Evolutionary conservation across 176 grass and related monocot genomes (phyloP), one percentile per base, ranked within the genome.

Genomic region (Phoenix roebelenii): DNA sequence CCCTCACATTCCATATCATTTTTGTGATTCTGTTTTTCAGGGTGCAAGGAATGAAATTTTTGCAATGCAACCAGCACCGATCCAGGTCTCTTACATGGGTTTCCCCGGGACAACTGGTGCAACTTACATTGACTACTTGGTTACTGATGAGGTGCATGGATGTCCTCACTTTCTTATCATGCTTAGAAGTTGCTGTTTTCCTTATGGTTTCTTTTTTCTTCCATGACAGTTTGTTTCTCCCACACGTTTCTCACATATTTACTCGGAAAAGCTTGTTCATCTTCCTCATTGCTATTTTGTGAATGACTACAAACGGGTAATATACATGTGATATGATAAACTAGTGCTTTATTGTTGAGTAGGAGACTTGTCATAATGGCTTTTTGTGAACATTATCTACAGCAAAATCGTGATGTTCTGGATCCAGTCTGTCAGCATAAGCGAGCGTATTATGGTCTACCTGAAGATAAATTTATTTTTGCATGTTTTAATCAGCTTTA

Each of bases 401-500:
- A 94, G 89, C 80, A 80, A 72, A 94, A 87, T 68, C 74, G 28
- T 64, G 80, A 94, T 78, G 85, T 86, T 49, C 70, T 94, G 49
- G 25, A 25, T 55, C 75, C 84, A 22, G 15, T 79, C 15, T 81
- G 80, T 23, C 80, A 61, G 51, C 89, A 94, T 66, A 85, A 88
- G 78, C 78, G 89, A 58, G 71, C 89, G 18, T 84, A 94, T 70
- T 94, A 94, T 76, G 84, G 84, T 20, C 68, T 94, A 69, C 84
- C 89, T 1, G 80, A 85, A 18, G 74, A 94, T 84, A 94, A 88
- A 68, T 76, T 94, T 75, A 82, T 94, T 72, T 94, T 94, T 76
- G 89, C 89, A 51, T 94, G 89, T 73, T 94, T 94, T 78, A 94
- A 86, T 75, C 89, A 94, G 71, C 80, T 94, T 77, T 94, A 94